These are phyloP conservation scores for Trichoderma sp. DNA, from an alignment of 2,329 filamentous ascomycete genomes.

Conservation along the genomic window DNA sequence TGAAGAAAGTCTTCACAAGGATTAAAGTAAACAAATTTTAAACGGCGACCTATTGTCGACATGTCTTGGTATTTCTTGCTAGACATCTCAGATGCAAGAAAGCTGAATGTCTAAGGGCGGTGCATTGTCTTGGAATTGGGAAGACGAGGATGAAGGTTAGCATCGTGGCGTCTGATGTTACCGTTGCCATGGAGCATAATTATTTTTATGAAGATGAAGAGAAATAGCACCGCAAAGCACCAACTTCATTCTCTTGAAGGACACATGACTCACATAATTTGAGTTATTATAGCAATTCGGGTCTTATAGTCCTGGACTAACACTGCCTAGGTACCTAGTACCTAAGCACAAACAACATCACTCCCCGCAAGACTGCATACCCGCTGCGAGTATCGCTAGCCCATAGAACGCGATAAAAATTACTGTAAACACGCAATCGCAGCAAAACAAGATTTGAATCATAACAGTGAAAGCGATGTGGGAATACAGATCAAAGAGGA, in stretches of 20 bases:
- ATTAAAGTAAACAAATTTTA: neutral
- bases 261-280: neutral
- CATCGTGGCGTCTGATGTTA: neutral
- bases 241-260: neutral
- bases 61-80: neutral
- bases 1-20: neutral
- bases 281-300: neutral
- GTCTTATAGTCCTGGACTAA: neutral
- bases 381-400: neutral
- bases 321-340: neutral
- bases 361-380: neutral
- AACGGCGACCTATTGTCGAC: neutral
- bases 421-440: neutral
- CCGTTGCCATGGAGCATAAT: neutral
- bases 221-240: neutral
- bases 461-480: slow-evolving; percentile 2
- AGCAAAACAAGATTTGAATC: neutral
- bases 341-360: neutral
- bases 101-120: slow-evolving; percentile 17
- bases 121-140: neutral
- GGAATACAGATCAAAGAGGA: neutral
- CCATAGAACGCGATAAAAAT: neutral
- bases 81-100: neutral
- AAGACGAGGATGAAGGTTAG: neutral
- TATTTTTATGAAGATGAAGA: too few species aligned